These are phyloP conservation scores for Boletus reticulatus DNA, from an alignment of 768 basidiomycete genomes.

Conservation along the genomic window DNA sequence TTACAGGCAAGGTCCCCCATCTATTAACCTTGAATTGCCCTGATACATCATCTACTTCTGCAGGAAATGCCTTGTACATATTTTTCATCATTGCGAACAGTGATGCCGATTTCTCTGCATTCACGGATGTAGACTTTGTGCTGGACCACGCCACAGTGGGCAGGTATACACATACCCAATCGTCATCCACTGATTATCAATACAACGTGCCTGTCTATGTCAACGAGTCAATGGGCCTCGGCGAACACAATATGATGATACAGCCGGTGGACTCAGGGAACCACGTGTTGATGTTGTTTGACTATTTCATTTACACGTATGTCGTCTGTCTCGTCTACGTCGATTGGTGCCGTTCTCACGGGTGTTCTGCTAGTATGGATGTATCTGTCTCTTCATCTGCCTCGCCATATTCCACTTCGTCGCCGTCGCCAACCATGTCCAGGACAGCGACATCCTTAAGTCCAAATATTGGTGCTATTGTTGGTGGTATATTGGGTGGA, in stretches of 20 bases:
- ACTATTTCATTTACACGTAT: constrained; percentile 19
- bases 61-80: constrained; percentile 17
- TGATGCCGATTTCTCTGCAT: neutral
- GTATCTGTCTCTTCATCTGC: neutral
- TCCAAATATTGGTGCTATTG: constrained; percentile 1
- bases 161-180: constrained; percentile 1
- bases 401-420: neutral
- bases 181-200: neutral
- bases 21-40: neutral
- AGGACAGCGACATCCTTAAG: neutral
- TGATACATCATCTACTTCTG: neutral
- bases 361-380: constrained; percentile 1
- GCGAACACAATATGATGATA: constrained; percentile 9
- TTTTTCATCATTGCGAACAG: constrained; percentile 19
- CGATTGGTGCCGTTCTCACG: neutral
- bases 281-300: constrained; percentile 11
- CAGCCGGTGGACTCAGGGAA: neutral
- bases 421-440: neutral
- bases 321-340: neutral
- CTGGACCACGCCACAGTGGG: neutral
- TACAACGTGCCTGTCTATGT: constrained; percentile 16
- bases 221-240: constrained; percentile 2
- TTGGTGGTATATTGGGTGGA: constrained; percentile 7
- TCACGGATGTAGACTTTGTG: constrained; percentile 4
- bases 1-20: constrained; percentile 3